Percentiles rank a stretch among this genome's conserved stretches.
These are phyloP conservation scores for Polygonum maritimum DNA, from an alignment of 148 eudicot genomes.

Conservation along the genomic window DNA sequence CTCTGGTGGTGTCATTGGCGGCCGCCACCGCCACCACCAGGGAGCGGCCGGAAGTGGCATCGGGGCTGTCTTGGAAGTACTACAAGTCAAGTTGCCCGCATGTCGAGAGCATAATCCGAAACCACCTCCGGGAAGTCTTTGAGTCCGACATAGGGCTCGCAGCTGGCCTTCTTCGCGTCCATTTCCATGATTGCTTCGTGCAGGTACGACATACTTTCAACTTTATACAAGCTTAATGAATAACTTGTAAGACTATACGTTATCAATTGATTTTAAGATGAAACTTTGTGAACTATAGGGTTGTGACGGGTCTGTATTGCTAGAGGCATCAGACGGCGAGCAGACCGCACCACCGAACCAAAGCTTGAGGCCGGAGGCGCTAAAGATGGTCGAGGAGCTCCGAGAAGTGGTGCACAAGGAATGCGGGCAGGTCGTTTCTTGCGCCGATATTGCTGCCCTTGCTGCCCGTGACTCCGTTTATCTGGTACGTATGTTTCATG, in stretches of 20 bases:
- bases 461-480: constrained; percentile 46
- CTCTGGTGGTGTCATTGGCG: not conserved
- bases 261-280: no score
- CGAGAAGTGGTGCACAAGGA: constrained; percentile 22
- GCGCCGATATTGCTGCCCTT: constrained; percentile 38
- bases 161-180: constrained; percentile 41
- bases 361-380: constrained; percentile 24
- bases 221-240: no score
- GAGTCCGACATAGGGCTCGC: constrained; percentile 29
- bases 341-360: constrained; percentile 31
- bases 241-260: no score
- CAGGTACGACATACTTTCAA: constrained; percentile 14
- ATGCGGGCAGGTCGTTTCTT: constrained; percentile 37
- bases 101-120: constrained; percentile 27
- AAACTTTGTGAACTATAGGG: constrained; percentile 21
- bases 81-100: constrained; percentile 28
- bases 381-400: constrained; percentile 29
- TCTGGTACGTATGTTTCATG: constrained; percentile 17
- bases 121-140: constrained; percentile 26
- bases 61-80: constrained; percentile 30
- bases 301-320: constrained; percentile 42
- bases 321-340: constrained; percentile 40
- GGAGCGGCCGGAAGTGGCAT: constrained; percentile 10
- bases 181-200: constrained; percentile 53
- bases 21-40: not conserved